Evolutionary conservation across 257 asterid species (phyloP).

Genomic region (Plantago elongata): DNA sequence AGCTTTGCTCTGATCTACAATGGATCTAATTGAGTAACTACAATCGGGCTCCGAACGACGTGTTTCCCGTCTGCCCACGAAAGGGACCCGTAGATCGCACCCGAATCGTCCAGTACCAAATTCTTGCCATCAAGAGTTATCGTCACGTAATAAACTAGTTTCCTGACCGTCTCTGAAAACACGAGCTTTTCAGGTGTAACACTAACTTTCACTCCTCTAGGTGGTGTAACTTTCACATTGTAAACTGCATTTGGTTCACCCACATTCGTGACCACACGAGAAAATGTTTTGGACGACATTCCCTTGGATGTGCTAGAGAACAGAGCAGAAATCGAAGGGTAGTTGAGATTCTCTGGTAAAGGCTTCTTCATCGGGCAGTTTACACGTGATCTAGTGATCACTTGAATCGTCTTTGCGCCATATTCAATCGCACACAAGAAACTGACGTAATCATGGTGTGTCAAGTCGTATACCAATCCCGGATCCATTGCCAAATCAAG

Average conservation of each 20-base stretch:
- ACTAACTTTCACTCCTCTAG: conserved; percentile 69
- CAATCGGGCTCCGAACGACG: conserved; percentile 82
- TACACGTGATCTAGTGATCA: conserved; percentile 68
- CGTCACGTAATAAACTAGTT: conserved; percentile 62
- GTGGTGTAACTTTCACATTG: conserved; percentile 47
- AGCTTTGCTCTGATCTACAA: conserved; percentile 35
- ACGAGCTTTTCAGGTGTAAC: conserved; percentile 69
- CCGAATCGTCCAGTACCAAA: conserved; percentile 62
- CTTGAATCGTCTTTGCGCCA: conserved; percentile 80
- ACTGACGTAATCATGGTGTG: conserved; percentile 52
- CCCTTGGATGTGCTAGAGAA: conserved; percentile 49
- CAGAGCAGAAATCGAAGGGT: conserved; percentile 79
- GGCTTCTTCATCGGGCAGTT: conserved; percentile 77
- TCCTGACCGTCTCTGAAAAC: conserved; percentile 54
- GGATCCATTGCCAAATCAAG: conserved; percentile 90
- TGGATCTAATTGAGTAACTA: conserved; percentile 71
- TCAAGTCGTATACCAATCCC: conserved; percentile 76
- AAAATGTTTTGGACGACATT: conserved; percentile 56
- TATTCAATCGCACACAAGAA: conserved; percentile 83
- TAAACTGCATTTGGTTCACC: conserved; percentile 59
- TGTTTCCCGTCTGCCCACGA: conserved; percentile 88
- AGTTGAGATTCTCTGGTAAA: conserved; percentile 68
- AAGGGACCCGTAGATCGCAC: conserved; percentile 80
- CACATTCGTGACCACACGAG: conserved; percentile 75
- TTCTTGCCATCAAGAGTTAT: conserved; percentile 48